These are phyloP conservation scores for Tricharina praecox DNA, from an alignment of 495 filamentous ascomycete species.

Conservation along the genomic window DNA sequence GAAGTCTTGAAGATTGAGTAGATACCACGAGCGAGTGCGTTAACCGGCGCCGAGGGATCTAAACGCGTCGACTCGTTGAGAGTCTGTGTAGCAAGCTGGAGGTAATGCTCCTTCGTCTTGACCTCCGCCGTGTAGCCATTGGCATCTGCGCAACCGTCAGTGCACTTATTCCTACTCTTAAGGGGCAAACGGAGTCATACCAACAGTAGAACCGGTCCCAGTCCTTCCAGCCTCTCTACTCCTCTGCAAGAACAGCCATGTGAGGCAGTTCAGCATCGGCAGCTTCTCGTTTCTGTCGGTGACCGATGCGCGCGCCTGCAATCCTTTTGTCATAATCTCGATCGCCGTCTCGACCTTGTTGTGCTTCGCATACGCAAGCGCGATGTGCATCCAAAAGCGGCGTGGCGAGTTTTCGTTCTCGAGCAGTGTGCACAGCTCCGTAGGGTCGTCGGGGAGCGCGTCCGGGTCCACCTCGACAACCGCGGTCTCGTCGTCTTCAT, in stretches of 20 bases:
- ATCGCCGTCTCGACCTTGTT: constrained; percentile 83
- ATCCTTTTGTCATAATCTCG: constrained; percentile 73
- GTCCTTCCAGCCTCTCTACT: constrained; percentile 49
- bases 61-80: constrained; percentile 89
- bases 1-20: constrained; percentile 76
- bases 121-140: constrained; percentile 35
- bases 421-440: constrained; percentile 80
- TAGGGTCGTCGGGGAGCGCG: constrained; percentile 82
- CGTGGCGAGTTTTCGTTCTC: constrained; percentile 77
- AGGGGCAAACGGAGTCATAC: neutral
- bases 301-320: constrained; percentile 44
- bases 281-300: constrained; percentile 57
- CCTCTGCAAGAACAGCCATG: constrained; percentile 86
- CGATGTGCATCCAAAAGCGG: constrained; percentile 86
- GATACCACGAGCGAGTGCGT: constrained; percentile 83
- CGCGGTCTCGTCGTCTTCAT: constrained; percentile 54
- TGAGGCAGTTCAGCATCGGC: constrained; percentile 63
- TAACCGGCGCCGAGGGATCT: constrained; percentile 73
- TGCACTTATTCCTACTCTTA: neutral
- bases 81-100: constrained; percentile 73
- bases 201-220: constrained; percentile 2
- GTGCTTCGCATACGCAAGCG: constrained; percentile 93
- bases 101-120: constrained; percentile 79
- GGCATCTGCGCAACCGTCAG: neutral
- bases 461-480: constrained; percentile 85